Base-by-base conservation (phyloP, 352 stramenopile genomes). In the Pythium folliculosum region DNA sequence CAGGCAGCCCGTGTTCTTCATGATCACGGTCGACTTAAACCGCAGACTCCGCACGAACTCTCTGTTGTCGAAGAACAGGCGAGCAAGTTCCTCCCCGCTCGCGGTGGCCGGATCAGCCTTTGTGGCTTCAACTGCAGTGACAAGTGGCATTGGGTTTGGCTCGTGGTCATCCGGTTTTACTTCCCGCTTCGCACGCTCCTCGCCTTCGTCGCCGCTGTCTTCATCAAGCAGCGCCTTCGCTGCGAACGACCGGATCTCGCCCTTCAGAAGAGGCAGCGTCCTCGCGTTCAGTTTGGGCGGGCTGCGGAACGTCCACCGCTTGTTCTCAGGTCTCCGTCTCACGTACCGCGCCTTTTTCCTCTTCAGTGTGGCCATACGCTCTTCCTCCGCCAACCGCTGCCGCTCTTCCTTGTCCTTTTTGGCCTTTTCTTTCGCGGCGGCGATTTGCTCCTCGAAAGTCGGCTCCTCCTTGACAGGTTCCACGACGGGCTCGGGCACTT, bases 1-100 rank as follows among this genome's bases (percentile, higher is more conserved):
- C 0, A 98, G 73, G 17, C 81, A 85, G 2, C 85, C 89, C 7
- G 91, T 98, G 75, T 98, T 98, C 56, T 78, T 77, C 78, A 95
- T 94, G 32, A 95, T 67, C 30, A 82, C 74, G 2, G 85, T 80
- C 13, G 76, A 79, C 30, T 81, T 71, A 60, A 95, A 93, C 17
- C 84, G 84, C 63, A 88, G 72, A 38, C 80, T 89, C 45, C 77
- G 77, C 60, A 90, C 77, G 44, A 88, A 81, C 61, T 82, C 82
- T 0, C 84, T 77, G 55, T 92, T 78, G 25, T 91, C 75, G 38
- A 89, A 90, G 55, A 90, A 89, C 5, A 92, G 27, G 9, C 80
- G 76, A 1, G 80, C 77, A n/a, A 91, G 72, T 43, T 91, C 76
- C 63, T 90, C 76, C 0, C 47, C 68, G 69, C 70, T 71, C 10